Base-by-base conservation (phyloP, 2,329 filamentous ascomycete genomes). In the Calycina herbarum region DNA sequence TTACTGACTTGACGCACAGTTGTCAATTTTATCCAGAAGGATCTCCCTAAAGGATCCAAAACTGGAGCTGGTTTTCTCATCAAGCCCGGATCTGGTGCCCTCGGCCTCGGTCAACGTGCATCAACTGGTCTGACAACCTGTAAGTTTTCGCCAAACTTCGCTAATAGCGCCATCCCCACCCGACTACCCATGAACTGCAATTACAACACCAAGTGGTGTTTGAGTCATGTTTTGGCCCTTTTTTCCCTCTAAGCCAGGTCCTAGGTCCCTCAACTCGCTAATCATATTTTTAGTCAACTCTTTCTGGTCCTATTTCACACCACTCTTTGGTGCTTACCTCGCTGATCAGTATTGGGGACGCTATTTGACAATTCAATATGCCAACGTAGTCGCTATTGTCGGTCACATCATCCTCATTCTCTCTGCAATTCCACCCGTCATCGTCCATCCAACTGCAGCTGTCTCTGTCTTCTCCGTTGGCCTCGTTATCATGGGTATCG, bases 351-450 rank as follows among this genome's bases (percentile, higher is more conserved):
- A 85, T 67, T 79, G 85, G 48, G 85, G 85, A 63, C 84, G 85
- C 71, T 87, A 85, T 78, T 85, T 84, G 76, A 86, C 85, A 20
- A 86, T 87, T 66, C 78, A 85, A 68, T 74, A 83, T 59, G 78
- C 79, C 59, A 79, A 80, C 56, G 74, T 73, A 27, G 77, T 80
- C 66, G 76, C 78, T 29, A 79, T 85, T 74, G 67, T 85, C 20
- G 85, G 85, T 61, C 80, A 87, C 59, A 74, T 83, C 48, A 77
- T 87, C 61, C 78, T 86, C 31, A 81, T 84, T 75, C 77, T 82
- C 5, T 83, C 60, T 29, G 60, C 48, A 31, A 62, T 57, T 10
- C 45, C 85, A 31, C 81, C 82, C 65, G 77, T 80, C 4, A 74
- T 80, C 45, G 75, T 74, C 1, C 71, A 77, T 59, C 76, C 76